Percentiles rank a stretch among this genome's conserved stretches.
phyloP scores from a whole-genome alignment of 78 protist genomes.

The Parvularia atlantis region DNA sequence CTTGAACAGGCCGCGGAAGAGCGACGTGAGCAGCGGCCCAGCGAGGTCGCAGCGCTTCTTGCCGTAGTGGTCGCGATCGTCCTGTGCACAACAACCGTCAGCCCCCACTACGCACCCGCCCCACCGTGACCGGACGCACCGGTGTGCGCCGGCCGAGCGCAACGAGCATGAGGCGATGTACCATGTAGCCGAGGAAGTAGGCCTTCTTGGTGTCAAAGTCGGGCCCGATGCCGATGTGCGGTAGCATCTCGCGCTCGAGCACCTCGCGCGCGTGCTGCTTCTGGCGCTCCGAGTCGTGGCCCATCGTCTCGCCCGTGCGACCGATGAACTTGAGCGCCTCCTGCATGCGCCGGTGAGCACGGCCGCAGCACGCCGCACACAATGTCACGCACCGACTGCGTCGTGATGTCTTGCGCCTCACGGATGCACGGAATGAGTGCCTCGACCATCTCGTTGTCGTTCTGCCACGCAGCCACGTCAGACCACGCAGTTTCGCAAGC shows the following conservation, averaged over 20 bases:
- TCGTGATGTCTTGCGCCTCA: no score
- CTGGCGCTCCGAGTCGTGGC: constrained; percentile 11
- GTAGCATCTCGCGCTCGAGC: constrained; percentile 79
- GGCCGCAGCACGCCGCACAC: no score
- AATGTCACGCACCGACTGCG: no score
- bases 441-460: constrained; percentile 76
- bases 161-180: constrained; percentile 78
- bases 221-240: constrained; percentile 88
- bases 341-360: no score
- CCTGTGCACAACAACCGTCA: constrained; percentile 24
- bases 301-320: constrained; percentile 11
- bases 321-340: no score
- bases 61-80: constrained; percentile 98
- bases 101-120: not conserved
- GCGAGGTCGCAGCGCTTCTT: constrained; percentile 97
- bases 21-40: constrained; percentile 82
- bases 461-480: no score
- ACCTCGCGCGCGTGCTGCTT: constrained; percentile 55
- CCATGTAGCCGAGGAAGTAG: constrained; percentile 91
- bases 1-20: constrained; percentile 76
- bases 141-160: constrained; percentile 64
- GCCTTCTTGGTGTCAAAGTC: constrained; percentile 80
- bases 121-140: not conserved
- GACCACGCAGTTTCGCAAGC: no score
- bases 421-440: constrained; percentile 87